phyloP scores from a whole-genome alignment of 345 rosid genomes.

The Ceriops decandra region DNA sequence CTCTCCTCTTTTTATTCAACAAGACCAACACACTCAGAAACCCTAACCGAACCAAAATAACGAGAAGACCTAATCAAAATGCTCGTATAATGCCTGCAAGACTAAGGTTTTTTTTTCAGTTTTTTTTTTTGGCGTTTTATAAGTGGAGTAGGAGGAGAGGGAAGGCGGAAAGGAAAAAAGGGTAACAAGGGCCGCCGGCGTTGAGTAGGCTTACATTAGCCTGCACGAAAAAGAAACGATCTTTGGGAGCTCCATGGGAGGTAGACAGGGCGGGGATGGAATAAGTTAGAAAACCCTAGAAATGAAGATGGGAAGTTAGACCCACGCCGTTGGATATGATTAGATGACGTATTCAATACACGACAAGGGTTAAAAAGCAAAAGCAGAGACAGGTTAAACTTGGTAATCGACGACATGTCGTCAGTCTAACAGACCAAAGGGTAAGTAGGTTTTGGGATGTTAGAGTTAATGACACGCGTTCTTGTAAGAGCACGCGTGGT shows the following conservation, averaged over 20 bases:
- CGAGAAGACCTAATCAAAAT: conserved; percentile 10
- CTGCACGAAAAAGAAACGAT: conserved; percentile 2
- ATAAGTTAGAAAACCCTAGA: conserved; percentile 26
- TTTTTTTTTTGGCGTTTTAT: conserved; percentile 13
- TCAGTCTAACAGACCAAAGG: too few species aligned
- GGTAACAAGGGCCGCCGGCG: conserved; percentile 48
- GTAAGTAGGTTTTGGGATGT: too few species aligned
- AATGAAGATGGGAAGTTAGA: conserved; percentile 6
- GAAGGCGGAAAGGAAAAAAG: conserved; percentile 24
- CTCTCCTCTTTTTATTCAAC: conserved; percentile 64
- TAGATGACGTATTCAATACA: conserved; percentile 1
- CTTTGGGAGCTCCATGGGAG: background rate
- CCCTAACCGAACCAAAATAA: conserved; percentile 21
- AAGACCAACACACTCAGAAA: conserved; percentile 13
- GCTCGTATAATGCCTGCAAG: conserved; percentile 12
- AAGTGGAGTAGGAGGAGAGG: conserved; percentile 48
- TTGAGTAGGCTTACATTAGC: conserved; percentile 45
- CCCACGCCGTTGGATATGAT: conserved; percentile 30
- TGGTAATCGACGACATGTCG: too few species aligned
- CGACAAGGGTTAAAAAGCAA: background rate
- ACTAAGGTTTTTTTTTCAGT: conserved; percentile 14
- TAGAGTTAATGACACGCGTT: too few species aligned
- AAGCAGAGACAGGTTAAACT: too few species aligned
- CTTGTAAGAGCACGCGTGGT: too few species aligned
- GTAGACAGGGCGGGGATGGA: conserved; percentile 1